Base-by-base conservation (phyloP, 2,329 filamentous ascomycete species). In the Didymella glomerata region DNA sequence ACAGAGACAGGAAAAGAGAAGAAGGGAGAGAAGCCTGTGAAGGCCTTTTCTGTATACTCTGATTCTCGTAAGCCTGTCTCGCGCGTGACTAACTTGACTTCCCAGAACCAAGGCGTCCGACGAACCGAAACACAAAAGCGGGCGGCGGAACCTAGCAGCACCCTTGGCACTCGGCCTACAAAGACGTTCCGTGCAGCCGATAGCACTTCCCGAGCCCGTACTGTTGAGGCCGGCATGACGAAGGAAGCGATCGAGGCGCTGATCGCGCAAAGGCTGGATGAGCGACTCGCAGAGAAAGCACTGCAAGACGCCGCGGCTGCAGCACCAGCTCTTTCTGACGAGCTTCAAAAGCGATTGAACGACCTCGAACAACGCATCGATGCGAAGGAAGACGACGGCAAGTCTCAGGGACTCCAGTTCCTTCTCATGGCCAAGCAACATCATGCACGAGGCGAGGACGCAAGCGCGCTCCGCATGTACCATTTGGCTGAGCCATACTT, bases 351-450 rank as follows among this genome's bases (percentile, higher is more conserved):
- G 57, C 88, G 94, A 0, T 82, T 98, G 0, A 92, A 97, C 58
- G 89, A 90, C 0, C 83, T 98, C 3, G 94, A 98, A 77, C 86
- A 89, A 65, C 90, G 91, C n/a, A 90, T 98, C 27, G 90, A 94
- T 57, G 82, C 84, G 14, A 79, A 82, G 57, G 80, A 84, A 45
- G 91, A 93, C 36, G 92, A 96, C 68, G 82, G 84, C 25, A 87
- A 90, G 52, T 89, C 91, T 0, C 92, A 97, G 63, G 95, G 94
- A 0, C 78, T 98, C 27, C 90, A 92, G 11, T 92, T 90, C 68
- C 79, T 98, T 32, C 83, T 97, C n/a, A 92, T 95, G 84, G 94
- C 92, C 1, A 91, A 95, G 65, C 93, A 97, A 74, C 91, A 96
- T 71, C 93, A 93, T 72, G 91, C 92, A 51, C 85, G 87, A 4